Percentiles rank a stretch among this genome's conserved stretches.
phyloP scores from a whole-genome alignment of 176 grass and related monocot genomes.

The Poa pratensis region DNA sequence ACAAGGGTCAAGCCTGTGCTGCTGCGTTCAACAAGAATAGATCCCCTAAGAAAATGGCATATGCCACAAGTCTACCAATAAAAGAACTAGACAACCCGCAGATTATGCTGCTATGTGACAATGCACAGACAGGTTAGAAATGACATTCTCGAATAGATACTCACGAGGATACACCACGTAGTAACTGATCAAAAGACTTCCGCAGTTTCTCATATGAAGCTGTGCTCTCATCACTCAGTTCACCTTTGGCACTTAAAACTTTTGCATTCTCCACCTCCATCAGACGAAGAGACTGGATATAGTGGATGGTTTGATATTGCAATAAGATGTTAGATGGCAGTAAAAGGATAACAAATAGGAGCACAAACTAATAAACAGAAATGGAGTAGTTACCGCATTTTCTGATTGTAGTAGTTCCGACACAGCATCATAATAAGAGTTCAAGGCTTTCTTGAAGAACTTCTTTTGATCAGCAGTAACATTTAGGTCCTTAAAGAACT shows the following conservation, averaged over 20 bases:
- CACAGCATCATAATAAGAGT: slow-evolving; percentile 88
- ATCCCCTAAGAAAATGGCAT: slow-evolving; percentile 8
- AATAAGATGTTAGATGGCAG: slow-evolving; percentile 37
- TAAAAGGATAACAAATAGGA: slow-evolving; percentile 16
- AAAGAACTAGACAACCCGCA: slow-evolving; percentile 1
- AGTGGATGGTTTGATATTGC: slow-evolving; percentile 26
- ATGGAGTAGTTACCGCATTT: slow-evolving; percentile 64
- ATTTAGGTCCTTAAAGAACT: slow-evolving; percentile 92
- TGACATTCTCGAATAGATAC: slow-evolving; percentile 37
- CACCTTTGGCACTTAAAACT: slow-evolving; percentile 91
- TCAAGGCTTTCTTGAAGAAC: slow-evolving; percentile 96
- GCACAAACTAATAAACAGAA: slow-evolving; percentile 39
- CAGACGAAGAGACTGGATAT: slow-evolving; percentile 73
- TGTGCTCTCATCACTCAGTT: slow-evolving; percentile 91
- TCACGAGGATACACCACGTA: slow-evolving; percentile 94
- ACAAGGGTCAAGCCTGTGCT: slow-evolving; percentile 1
- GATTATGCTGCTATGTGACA: slow-evolving; percentile 9
- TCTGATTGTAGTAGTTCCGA: slow-evolving; percentile 91
- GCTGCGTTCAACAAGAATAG: background rate
- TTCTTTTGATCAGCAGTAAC: slow-evolving; percentile 93
- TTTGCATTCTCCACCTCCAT: slow-evolving; percentile 97
- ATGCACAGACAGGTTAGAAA: slow-evolving; percentile 24
- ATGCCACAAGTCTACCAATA: slow-evolving; percentile 19
- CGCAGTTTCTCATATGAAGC: slow-evolving; percentile 94
- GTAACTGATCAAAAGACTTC: slow-evolving; percentile 92